A percentile compares a stretch with the other conserved stretches of the same genome.
phyloP scores from a whole-genome alignment of 1,284 basidiomycete species.

The Ceratobasidium sp. region DNA sequence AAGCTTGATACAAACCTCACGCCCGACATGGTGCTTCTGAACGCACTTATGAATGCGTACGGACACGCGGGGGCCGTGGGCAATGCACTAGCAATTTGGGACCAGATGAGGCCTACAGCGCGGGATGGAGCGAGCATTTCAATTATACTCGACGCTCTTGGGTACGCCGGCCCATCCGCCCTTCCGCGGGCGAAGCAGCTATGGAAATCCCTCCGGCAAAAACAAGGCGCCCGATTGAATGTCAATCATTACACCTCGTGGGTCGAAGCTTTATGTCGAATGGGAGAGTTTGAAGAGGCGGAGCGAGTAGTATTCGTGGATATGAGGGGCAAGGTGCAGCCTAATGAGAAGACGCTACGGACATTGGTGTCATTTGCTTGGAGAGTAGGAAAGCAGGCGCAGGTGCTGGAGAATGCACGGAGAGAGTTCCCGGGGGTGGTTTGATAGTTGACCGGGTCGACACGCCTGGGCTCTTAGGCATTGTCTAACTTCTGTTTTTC shows the following conservation, averaged over 20 bases:
- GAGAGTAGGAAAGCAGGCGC: conserved; percentile 34
- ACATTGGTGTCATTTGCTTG: conserved; percentile 44
- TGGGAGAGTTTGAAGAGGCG: conserved; percentile 42
- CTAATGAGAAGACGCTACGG: conserved; percentile 40
- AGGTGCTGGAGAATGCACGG: conserved; percentile 28
- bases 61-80: conserved; percentile 77
- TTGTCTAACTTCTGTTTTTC: too few species aligned
- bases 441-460: background rate
- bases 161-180: conserved; percentile 47
- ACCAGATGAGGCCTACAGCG: conserved; percentile 73
- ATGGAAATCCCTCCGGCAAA: conserved; percentile 12
- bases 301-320: conserved; percentile 43
- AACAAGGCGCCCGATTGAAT: conserved; percentile 8
- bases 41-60: conserved; percentile 92
- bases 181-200: conserved; percentile 26
- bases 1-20: conserved; percentile 81
- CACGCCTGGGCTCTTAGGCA: too few species aligned
- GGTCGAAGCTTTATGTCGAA: conserved; percentile 43
- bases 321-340: conserved; percentile 22
- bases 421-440: conserved; percentile 32
- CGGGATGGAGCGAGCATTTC: conserved; percentile 71
- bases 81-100: conserved; percentile 86
- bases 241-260: conserved; percentile 45
- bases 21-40: conserved; percentile 84
- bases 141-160: conserved; percentile 89